Base-by-base conservation (phyloP, 1,284 basidiomycete genomes). In the Ganoderma meredithae region DNA sequence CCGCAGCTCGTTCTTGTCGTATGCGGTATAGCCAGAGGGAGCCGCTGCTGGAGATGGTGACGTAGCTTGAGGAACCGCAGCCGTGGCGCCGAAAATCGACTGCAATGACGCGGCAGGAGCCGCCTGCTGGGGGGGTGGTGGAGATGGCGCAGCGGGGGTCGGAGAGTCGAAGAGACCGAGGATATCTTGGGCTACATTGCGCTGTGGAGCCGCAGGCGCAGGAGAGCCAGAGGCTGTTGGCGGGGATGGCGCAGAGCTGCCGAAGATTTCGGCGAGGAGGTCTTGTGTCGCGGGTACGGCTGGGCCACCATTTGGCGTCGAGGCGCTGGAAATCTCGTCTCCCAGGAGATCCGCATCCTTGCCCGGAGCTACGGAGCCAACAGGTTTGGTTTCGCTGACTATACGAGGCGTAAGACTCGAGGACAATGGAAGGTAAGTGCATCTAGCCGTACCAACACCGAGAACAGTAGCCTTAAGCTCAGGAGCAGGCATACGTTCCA, bases 401-500 rank as follows among this genome's bases (percentile, higher is more conserved):
- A 75, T 5, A 41, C 62, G 1, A 40, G 8, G n/a, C 17, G 13
- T 55, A 36, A 66, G 44, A 44, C 2, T 41, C 13, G 22, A 33
- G 12, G 59, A 33, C 15, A 17, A 41, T 27, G 13, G 17, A 62
- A 69, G 66, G 25, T 3, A 22, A 22, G n/a, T 25, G 27, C 22
- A n/a, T 12, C 58, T 19, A 13, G 5, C n/a, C 31, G 76, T 73
- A 94, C 94, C 93, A 68, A 93, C 88, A 62, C 95, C 96, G 86
- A 97, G 93, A 4, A 98, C 94, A 3, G 96, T 97, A 27, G 94
- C 92, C 81, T 95, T 97, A 75, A 99, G 83, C 80, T 99, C 97
- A 2, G 98, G 98, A 6, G 96, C 94, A 8, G 98, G 98, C 98
- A 99, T 99, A 66, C 96, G 89, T 83, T 99, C 98, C 68, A 99